Percentiles rank a stretch among this genome's conserved stretches.
These are phyloP conservation scores for Brasilioporus rufonigricans DNA, from an alignment of 768 basidiomycete species.

Conservation along the genomic window DNA sequence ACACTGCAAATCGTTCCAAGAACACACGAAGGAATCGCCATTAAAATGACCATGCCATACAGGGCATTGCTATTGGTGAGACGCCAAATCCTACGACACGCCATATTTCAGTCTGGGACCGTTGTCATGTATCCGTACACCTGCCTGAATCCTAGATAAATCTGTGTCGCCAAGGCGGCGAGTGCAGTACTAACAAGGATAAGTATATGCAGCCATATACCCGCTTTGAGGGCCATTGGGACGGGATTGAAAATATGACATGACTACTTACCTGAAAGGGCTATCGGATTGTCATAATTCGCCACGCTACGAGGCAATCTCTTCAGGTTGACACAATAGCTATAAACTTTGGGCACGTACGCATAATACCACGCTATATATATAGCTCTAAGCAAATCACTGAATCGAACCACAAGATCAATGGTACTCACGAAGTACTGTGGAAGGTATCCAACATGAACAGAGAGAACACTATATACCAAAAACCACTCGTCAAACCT, in stretches of 20 bases:
- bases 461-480: conserved; percentile 17
- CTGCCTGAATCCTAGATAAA: conserved; percentile 46
- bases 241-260: not conserved
- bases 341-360: no score
- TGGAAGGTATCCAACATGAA: conserved; percentile 3
- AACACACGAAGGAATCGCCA: not conserved
- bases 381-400: conserved; percentile 5
- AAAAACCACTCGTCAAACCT: not conserved
- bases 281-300: no score
- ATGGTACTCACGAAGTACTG: conserved; percentile 9
- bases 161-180: conserved; percentile 48
- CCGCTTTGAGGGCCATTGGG: conserved; percentile 24
- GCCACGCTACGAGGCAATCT: conserved; percentile 2
- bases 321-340: no score
- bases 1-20: not conserved
- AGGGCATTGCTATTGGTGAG: no score
- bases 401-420: no score
- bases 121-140: not conserved
- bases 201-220: conserved; percentile 49
- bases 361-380: no score
- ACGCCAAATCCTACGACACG: no score
- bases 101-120: not conserved
- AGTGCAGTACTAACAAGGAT: conserved; percentile 47
- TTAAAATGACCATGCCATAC: no score
- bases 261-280: conserved; percentile 3